phyloP scores from a whole-genome alignment of 805 yeast genomes.

The Saturnispora halmiae region DNA sequence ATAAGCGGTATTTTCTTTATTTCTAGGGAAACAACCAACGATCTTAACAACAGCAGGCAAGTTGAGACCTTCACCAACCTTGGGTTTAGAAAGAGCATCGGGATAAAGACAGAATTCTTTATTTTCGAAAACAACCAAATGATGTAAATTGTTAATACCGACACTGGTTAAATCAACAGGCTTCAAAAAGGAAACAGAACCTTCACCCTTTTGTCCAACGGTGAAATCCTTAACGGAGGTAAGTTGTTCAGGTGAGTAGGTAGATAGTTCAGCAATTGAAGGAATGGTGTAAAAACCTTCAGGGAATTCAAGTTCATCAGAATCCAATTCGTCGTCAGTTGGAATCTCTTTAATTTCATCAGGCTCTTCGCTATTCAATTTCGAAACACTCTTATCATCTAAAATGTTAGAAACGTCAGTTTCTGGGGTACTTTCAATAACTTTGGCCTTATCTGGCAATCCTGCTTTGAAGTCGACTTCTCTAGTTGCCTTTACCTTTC shows the following conservation, averaged over 20 bases:
- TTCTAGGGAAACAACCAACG: conserved; percentile 73
- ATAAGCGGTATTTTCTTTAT: conserved; percentile 60
- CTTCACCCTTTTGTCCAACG: conserved; percentile 73
- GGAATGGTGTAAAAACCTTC: conserved; percentile 89
- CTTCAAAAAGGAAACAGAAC: conserved; percentile 62
- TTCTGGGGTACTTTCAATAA: background rate
- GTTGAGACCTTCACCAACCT: conserved; percentile 74
- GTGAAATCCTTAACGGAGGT: conserved; percentile 54
- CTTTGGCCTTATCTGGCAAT: conserved; percentile 6
- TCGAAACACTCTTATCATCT: conserved; percentile 1
- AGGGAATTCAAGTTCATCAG: conserved; percentile 20
- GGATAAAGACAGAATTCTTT: conserved; percentile 68
- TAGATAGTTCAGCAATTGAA: conserved; percentile 49
- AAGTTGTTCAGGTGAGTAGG: conserved; percentile 53
- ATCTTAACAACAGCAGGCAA: conserved; percentile 63
- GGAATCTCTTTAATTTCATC: conserved; percentile 3
- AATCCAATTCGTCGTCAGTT: background rate
- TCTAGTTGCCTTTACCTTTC: conserved; percentile 28
- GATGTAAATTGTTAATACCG: conserved; percentile 58
- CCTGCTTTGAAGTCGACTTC: conserved; percentile 29
- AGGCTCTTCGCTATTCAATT: conserved; percentile 2
- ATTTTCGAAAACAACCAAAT: conserved; percentile 49
- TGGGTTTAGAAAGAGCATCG: conserved; percentile 49
- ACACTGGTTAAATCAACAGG: conserved; percentile 79
- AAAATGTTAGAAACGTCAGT: background rate